These are phyloP conservation scores for Syzygium grande DNA, from an alignment of 345 rosid species.

Conservation along the genomic window DNA sequence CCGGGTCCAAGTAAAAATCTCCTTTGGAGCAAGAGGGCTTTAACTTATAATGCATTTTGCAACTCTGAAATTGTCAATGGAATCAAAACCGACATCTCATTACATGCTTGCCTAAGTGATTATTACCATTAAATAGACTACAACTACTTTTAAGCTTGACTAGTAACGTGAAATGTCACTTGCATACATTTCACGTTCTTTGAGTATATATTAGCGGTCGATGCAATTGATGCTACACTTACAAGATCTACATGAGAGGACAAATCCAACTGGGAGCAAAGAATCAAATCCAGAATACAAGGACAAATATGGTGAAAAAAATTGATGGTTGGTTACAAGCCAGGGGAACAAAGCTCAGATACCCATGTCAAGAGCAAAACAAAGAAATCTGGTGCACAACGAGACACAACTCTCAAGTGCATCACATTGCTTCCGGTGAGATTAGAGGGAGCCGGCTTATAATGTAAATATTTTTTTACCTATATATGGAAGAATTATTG, in stretches of 20 bases:
- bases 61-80: not conserved
- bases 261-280: not conserved
- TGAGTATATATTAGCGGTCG: not conserved
- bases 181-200: not conserved
- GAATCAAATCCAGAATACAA: not conserved
- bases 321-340: not conserved
- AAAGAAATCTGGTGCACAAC: not conserved
- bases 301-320: not conserved
- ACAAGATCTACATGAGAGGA: not conserved
- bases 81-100: not conserved
- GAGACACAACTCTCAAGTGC: not conserved
- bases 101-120: not conserved
- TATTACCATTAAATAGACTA: not conserved
- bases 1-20: not conserved
- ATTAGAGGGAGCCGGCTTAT: not conserved
- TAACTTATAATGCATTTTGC: not conserved
- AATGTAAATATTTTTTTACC: not conserved
- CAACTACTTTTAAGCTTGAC: fast-evolving
- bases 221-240: not conserved
- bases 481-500: not conserved
- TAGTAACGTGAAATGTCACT: not conserved
- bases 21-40: not conserved
- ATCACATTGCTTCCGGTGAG: not conserved
- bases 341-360: not conserved
- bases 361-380: not conserved